Base-by-base conservation (phyloP, 139 green algal genomes). In the Volvox africanus region DNA sequence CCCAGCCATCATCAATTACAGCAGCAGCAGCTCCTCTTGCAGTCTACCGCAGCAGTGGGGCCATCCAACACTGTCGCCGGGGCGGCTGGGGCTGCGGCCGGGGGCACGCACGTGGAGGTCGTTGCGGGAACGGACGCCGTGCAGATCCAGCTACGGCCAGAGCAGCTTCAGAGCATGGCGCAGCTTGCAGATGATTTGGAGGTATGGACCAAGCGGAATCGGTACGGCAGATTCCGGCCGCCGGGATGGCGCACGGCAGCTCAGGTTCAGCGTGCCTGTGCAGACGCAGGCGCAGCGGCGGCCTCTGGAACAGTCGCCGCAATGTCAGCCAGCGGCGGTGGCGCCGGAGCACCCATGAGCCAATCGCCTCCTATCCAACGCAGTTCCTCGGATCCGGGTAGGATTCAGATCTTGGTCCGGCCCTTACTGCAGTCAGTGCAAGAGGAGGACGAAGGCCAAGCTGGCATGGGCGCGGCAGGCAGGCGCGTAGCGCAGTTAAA, bases 141-240 rank as follows among this genome's bases (percentile, higher is more conserved):
- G 0, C n/a, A 92, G 35, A 24, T 95, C 75, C 92, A 95, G 91
- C 24, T 96, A 1, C 90, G 88, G 82, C 62, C 62, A 19, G 79
- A 89, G 36, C 79, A 91, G 67, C 28, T 94, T 68, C 76, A 84
- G 2, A 91, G 89, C 55, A 92, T 94, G 79, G 76, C 65, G 18
- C 83, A 91, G 36, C 76, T 96, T 26, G 55, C 91, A n/a, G 94
- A 96, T 24, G 91, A 94, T 55, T 35, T 93, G 21, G 83, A 87
- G 30, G 91, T 94, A 13, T 96, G 94, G 94, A 83, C 11, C 2
- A 90, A 86, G 33, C 91, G 94, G 5, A 92, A 92, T 50, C 78
- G 88, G 33, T 96, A 96, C 76, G 94, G 93, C 28, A 84, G 92
- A 11, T 94, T 94, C 81, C 90, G 95, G 5, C 95, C 95, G 22